Conservation (phyloP, 305 asterid genomes). For the Fraxinus albicans region DNA sequence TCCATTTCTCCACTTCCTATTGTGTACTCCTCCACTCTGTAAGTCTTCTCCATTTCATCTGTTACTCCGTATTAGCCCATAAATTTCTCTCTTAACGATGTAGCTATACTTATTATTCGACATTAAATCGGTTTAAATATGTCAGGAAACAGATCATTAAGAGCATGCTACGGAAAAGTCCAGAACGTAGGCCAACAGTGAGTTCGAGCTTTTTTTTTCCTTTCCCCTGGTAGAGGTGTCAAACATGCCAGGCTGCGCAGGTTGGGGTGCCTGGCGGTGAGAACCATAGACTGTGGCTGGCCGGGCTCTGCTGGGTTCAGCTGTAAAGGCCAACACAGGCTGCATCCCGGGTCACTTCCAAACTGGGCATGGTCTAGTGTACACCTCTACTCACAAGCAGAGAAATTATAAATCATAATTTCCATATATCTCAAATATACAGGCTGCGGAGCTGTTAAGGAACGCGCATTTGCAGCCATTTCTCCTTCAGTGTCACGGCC, state of each 20-base stretch:
- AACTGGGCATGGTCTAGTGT: neutral
- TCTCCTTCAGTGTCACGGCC: conserved; percentile 75
- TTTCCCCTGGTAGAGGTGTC: neutral
- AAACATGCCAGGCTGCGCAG: neutral
- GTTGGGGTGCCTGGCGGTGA: neutral
- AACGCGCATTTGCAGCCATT: conserved; percentile 87
- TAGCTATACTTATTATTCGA: conserved; percentile 1
- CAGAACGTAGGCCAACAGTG: conserved; percentile 93
- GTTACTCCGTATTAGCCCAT: neutral
- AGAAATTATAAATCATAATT: conserved; percentile 18
- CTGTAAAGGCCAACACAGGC: neutral
- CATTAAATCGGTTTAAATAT: conserved; percentile 16
- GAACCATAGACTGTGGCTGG: neutral
- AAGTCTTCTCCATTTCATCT: conserved; percentile 33
- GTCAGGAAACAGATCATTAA: conserved; percentile 89
- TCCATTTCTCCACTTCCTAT: conserved; percentile 89
- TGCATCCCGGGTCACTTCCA: neutral
- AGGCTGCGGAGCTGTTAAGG: conserved; percentile 95
- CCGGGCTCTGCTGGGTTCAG: neutral
- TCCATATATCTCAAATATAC: conserved; percentile 1
- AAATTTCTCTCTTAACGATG: neutral
- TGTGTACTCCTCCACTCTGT: conserved; percentile 81
- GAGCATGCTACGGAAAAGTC: conserved; percentile 90
- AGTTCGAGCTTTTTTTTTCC: conserved; percentile 23
- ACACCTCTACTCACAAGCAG: neutral